Evolutionary conservation across 257 asterid species (phyloP).

Genomic region (Catharanthus roseus): DNA sequence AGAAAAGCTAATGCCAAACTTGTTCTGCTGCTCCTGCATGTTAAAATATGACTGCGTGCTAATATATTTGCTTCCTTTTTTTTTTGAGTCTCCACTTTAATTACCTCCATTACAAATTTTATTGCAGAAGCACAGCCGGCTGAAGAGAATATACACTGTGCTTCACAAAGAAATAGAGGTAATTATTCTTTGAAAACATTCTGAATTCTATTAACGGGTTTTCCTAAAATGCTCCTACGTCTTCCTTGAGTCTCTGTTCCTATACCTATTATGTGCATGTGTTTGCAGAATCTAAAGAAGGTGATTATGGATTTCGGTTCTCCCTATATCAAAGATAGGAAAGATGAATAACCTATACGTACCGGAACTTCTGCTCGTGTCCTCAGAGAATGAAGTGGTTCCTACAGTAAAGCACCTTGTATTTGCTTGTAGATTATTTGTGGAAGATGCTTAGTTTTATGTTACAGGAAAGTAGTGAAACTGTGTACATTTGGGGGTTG

Average conservation of each 20-base stretch:
- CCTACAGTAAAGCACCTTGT: background rate
- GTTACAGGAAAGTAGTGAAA: background rate
- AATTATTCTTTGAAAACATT: slow-evolving; percentile 15
- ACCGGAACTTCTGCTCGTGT: background rate
- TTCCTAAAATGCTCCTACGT: slow-evolving; percentile 1
- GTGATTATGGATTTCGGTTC: slow-evolving; percentile 63
- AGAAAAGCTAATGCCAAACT: background rate
- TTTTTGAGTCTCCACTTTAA: slow-evolving; percentile 16
- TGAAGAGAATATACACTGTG: slow-evolving; percentile 66
- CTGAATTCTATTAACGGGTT: background rate
- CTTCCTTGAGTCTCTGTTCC: slow-evolving; percentile 4
- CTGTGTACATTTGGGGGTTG: background rate
- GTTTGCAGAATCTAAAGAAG: slow-evolving; percentile 71
- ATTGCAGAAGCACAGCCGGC: slow-evolving; percentile 70
- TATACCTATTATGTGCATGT: slow-evolving; percentile 18
- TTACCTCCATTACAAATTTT: slow-evolving; percentile 15
- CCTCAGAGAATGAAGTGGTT: background rate
- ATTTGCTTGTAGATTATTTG: slow-evolving; percentile 7
- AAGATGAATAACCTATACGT: slow-evolving; percentile 13
- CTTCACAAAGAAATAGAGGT: slow-evolving; percentile 84
- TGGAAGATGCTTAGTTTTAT: too few relatives aligned
- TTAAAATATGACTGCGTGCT: background rate
- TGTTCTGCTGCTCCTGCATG: background rate
- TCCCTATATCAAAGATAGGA: slow-evolving; percentile 40
- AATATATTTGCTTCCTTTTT: slow-evolving; percentile 8